Conservation (phyloP, 306 rosid genomes). For the Pterocarpus santalinus region DNA sequence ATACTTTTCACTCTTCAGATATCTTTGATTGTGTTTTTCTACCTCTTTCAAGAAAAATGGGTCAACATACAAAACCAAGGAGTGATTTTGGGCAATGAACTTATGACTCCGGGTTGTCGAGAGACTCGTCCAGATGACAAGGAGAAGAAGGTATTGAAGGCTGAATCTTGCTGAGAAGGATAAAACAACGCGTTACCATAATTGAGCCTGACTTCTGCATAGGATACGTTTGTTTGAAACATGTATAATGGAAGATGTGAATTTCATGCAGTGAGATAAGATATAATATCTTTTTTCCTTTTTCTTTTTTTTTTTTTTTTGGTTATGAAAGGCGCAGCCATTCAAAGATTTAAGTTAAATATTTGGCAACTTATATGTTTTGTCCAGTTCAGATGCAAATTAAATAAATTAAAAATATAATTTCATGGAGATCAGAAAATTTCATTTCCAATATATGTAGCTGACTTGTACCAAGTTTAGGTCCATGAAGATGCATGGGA, state of each 20-base stretch:
- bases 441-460: background rate
- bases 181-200: slow-evolving; percentile 10
- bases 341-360: slow-evolving; percentile 28
- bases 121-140: slow-evolving; percentile 48
- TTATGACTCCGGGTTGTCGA: slow-evolving; percentile 40
- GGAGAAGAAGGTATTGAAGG: slow-evolving; percentile 52
- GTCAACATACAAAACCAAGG: slow-evolving; percentile 71
- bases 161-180: slow-evolving; percentile 61
- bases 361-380: background rate
- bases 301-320: background rate
- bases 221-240: slow-evolving; percentile 37
- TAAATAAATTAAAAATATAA: slow-evolving; percentile 13
- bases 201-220: slow-evolving; percentile 22
- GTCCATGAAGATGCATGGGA: background rate
- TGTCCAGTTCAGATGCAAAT: slow-evolving; percentile 1
- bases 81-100: slow-evolving; percentile 58
- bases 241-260: slow-evolving; percentile 32
- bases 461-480: background rate
- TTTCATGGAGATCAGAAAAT: slow-evolving; percentile 6
- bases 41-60: slow-evolving; percentile 96
- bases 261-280: slow-evolving; percentile 23
- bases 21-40: slow-evolving; percentile 64
- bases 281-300: background rate
- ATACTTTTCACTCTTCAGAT: slow-evolving; percentile 74
- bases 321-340: background rate